These are phyloP conservation scores for Microdochium trichocladiopsis DNA, from an alignment of 2,329 filamentous ascomycete genomes.

Conservation along the genomic window DNA sequence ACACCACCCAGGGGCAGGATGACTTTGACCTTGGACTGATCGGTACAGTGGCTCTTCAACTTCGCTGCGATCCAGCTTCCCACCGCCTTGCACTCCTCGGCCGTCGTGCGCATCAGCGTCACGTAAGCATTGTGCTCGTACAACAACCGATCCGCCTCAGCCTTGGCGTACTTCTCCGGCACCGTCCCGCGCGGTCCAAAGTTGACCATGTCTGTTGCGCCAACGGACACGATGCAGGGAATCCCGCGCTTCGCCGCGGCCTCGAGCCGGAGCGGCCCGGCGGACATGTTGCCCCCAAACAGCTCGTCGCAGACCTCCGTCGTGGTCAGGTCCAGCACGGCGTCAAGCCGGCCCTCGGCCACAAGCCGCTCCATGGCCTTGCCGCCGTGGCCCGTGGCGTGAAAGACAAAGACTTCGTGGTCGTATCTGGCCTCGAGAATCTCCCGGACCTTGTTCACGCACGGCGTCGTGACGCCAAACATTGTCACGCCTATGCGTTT, in stretches of 20 bases:
- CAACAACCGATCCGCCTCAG: conserved; percentile 34
- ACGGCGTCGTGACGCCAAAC: conserved; percentile 69
- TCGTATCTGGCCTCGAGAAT: conserved; percentile 36
- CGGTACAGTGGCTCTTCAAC: conserved; percentile 30
- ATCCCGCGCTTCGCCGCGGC: conserved; percentile 50
- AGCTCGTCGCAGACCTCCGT: conserved; percentile 61
- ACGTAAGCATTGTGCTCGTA: conserved; percentile 60
- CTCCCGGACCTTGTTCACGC: conserved; percentile 46
- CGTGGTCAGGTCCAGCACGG: conserved; percentile 64
- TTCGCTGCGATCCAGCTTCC: conserved; percentile 49
- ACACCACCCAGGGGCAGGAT: conserved; percentile 54
- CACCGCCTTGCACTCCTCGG: conserved; percentile 48
- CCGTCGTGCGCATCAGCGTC: conserved; percentile 57
- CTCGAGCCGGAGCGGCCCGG: conserved; percentile 47
- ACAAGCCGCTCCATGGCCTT: conserved; percentile 62
- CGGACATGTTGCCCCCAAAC: conserved; percentile 55
- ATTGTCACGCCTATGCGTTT: conserved; percentile 59
- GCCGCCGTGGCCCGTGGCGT: conserved; percentile 63
- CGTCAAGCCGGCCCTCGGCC: conserved; percentile 50
- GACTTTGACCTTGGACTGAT: conserved; percentile 39
- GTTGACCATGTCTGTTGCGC: conserved; percentile 55
- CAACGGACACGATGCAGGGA: conserved; percentile 42
- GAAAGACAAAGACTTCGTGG: conserved; percentile 59
- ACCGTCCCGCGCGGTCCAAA: conserved; percentile 51
- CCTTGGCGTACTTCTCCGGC: conserved; percentile 39